Percentiles rank a stretch among this genome's conserved stretches.
Evolutionary conservation across 345 rosid species (phyloP).

Genomic region (Sisymbrium irio): DNA sequence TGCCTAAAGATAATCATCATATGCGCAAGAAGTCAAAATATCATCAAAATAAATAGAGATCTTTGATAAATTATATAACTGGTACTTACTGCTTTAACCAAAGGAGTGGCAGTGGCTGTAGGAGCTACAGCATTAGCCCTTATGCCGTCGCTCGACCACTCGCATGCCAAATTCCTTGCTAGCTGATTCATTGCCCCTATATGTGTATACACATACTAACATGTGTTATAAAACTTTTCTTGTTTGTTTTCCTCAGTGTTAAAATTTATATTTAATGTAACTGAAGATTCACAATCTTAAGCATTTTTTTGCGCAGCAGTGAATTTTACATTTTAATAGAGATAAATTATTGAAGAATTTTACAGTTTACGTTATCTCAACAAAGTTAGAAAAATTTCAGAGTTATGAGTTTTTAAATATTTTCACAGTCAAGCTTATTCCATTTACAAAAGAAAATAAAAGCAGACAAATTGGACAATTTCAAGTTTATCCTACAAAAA

Average conservation of each 20-base stretch:
- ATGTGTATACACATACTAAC: not conserved
- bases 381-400: too few relatives aligned
- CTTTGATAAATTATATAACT: not conserved
- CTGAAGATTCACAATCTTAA: too few relatives aligned
- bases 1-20: not conserved
- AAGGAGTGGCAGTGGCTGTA: not conserved
- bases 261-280: not conserved
- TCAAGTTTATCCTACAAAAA: too few relatives aligned
- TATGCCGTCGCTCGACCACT: constrained; percentile 18
- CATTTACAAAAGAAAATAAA: too few relatives aligned
- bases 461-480: too few relatives aligned
- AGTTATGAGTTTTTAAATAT: too few relatives aligned
- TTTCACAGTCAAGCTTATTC: too few relatives aligned
- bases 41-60: not conserved
- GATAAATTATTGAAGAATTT: too few relatives aligned
- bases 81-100: not conserved
- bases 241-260: not conserved
- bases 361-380: too few relatives aligned
- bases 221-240: not conserved
- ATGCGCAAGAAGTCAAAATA: not conserved
- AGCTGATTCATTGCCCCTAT: constrained; percentile 20
- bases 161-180: constrained; percentile 24
- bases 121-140: constrained; percentile 22
- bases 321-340: too few relatives aligned
- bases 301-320: too few relatives aligned